Conservation (phyloP, 495 filamentous ascomycete genomes). For the Aspergillus sclerotioniger region DNA sequence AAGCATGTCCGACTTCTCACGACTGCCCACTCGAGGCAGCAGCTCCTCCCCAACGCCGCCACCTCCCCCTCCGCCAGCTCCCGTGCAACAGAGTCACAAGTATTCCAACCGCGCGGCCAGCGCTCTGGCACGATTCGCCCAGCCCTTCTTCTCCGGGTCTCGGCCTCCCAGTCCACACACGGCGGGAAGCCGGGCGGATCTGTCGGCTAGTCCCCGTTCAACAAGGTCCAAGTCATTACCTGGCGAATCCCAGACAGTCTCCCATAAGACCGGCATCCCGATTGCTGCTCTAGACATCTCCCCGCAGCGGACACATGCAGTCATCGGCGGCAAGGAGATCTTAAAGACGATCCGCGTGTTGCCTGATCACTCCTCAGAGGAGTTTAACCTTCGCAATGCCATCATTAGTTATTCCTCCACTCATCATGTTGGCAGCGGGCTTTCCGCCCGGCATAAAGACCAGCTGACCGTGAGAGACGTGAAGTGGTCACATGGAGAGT, state of each 20-base stretch:
- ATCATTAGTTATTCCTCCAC: slow-evolving; percentile 59
- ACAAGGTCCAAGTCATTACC: slow-evolving; percentile 50
- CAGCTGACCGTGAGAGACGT: slow-evolving; percentile 80
- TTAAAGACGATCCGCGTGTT: slow-evolving; percentile 62
- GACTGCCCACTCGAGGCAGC: slow-evolving; percentile 24
- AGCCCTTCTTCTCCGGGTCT: slow-evolving; percentile 56
- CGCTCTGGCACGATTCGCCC: slow-evolving; percentile 57
- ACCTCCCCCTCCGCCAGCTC: slow-evolving; percentile 52
- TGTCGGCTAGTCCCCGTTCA: slow-evolving; percentile 31
- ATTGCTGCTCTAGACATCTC: slow-evolving; percentile 76
- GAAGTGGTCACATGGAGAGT: slow-evolving; percentile 73
- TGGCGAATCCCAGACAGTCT: slow-evolving; percentile 67
- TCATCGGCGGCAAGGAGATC: slow-evolving; percentile 69
- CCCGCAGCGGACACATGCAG: slow-evolving; percentile 68
- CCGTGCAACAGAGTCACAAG: slow-evolving; percentile 45
- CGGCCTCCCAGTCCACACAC: slow-evolving; percentile 47
- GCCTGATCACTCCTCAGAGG: slow-evolving; percentile 63
- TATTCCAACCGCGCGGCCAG: slow-evolving; percentile 52
- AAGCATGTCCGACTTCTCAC: slow-evolving; percentile 46
- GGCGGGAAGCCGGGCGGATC: slow-evolving; percentile 29
- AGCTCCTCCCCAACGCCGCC: slow-evolving; percentile 36
- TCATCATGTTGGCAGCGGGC: slow-evolving; percentile 63
- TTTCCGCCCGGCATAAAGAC: slow-evolving; percentile 51
- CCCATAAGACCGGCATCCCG: slow-evolving; percentile 68
- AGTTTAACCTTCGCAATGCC: slow-evolving; percentile 71